These are phyloP conservation scores for Vigna angularis DNA, from an alignment of 306 rosid genomes.

Conservation along the genomic window DNA sequence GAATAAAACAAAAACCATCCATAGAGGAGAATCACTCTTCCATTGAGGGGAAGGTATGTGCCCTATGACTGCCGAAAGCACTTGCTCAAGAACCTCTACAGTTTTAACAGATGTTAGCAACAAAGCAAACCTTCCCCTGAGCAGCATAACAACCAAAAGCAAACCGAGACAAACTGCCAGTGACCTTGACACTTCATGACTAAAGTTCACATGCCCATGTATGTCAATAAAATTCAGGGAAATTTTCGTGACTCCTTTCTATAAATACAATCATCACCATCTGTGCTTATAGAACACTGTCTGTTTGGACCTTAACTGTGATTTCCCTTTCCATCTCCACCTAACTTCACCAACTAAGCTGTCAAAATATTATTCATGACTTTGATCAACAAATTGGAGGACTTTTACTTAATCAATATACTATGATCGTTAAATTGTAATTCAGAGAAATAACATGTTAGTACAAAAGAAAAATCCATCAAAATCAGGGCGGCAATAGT, in stretches of 20 bases:
- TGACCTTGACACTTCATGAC: conserved; percentile 2
- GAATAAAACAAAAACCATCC: too few species aligned
- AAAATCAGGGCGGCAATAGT: conserved; percentile 27
- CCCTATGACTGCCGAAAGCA: too few species aligned
- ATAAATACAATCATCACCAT: neutral
- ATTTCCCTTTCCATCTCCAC: conserved; percentile 1
- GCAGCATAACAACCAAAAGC: conserved; percentile 12
- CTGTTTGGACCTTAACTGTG: neutral
- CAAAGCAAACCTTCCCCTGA: conserved; percentile 57
- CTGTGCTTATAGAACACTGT: neutral
- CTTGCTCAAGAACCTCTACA: too few species aligned
- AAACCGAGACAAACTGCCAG: neutral
- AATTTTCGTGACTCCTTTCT: neutral
- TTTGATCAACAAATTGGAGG: conserved; percentile 1
- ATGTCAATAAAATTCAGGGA: neutral
- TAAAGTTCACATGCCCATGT: neutral
- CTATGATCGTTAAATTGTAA: conserved; percentile 9
- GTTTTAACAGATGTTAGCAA: conserved; percentile 81
- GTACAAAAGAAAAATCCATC: conserved; percentile 30
- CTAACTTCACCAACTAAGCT: neutral
- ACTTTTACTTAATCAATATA: conserved; percentile 15
- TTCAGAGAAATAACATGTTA: conserved; percentile 24
- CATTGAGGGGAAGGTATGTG: too few species aligned
- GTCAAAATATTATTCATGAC: neutral
- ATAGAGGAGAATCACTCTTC: too few species aligned